phyloP scores from a whole-genome alignment of 345 rosid genomes.

The Pugionium cornutum region DNA sequence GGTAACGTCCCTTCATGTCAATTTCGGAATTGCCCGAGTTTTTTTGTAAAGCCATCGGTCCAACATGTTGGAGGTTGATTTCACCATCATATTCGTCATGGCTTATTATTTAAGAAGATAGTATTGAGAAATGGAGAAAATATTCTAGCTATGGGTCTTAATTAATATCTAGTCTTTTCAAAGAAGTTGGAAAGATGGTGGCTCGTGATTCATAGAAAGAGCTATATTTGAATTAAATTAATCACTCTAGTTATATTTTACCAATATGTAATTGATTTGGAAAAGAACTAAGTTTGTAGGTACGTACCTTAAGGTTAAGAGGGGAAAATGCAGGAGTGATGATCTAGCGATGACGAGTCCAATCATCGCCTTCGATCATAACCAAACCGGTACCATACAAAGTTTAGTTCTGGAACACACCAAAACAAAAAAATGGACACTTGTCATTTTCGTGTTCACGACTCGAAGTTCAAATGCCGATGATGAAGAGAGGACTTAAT shows the following conservation, averaged over 20 bases:
- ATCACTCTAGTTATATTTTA: conserved; percentile 26
- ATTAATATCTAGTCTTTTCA: conserved; percentile 9
- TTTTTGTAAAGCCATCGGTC: conserved; percentile 58
- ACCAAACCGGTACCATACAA: conserved; percentile 83
- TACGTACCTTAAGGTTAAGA: conserved; percentile 67
- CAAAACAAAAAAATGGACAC: too few species aligned
- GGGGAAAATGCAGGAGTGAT: conserved; percentile 87
- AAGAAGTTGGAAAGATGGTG: neutral
- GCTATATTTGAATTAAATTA: conserved; percentile 28
- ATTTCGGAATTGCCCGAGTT: conserved; percentile 53
- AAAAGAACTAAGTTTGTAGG: too few species aligned
- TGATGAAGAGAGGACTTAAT: too few species aligned
- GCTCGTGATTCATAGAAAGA: neutral
- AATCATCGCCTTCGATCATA: conserved; percentile 89
- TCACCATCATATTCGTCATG: conserved; percentile 85
- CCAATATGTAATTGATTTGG: neutral
- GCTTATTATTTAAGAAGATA: conserved; percentile 41
- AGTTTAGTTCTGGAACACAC: too few species aligned
- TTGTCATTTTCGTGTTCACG: too few species aligned
- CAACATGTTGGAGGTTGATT: conserved; percentile 70
- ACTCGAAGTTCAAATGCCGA: too few species aligned
- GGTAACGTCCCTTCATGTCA: conserved; percentile 50
- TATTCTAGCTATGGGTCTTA: neutral
- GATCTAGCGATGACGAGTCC: conserved; percentile 90
- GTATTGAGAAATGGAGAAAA: conserved; percentile 19